Evolutionary conservation across 768 basidiomycete genomes (phyloP).

Genomic region (Mycena olivaceomarginata): DNA sequence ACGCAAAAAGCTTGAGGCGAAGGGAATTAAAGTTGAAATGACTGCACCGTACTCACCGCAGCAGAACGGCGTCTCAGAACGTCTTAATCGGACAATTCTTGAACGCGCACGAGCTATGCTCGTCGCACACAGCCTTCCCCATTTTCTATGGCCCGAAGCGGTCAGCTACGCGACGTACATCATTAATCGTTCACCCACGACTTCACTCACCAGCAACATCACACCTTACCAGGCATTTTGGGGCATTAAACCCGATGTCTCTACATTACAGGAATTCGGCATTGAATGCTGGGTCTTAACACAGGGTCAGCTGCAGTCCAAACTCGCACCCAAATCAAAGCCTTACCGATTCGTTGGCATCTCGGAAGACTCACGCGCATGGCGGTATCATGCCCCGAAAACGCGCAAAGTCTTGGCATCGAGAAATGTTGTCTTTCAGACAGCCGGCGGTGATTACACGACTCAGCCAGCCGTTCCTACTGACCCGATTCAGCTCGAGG

Average conservation of each 20-base stretch:
- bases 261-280: slow-evolving; percentile 27
- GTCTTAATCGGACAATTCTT: too few species aligned
- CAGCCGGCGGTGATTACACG: slow-evolving; percentile 4
- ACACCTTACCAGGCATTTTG: too few species aligned
- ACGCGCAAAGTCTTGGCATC: slow-evolving; percentile 25
- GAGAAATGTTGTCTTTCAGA: slow-evolving; percentile 20
- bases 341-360: slow-evolving; percentile 28
- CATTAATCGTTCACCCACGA: too few species aligned
- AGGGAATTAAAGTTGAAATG: slow-evolving; percentile 47
- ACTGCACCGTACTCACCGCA: slow-evolving; percentile 52
- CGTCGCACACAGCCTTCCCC: too few species aligned
- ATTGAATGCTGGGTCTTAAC: slow-evolving; percentile 25
- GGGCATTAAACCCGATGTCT: slow-evolving; percentile 43
- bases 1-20: slow-evolving; percentile 21
- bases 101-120: too few species aligned
- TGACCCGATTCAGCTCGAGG: too few species aligned
- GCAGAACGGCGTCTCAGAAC: slow-evolving; percentile 43
- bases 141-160: too few species aligned
- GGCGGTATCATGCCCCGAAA: slow-evolving; percentile 17
- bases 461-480: slow-evolving; percentile 10
- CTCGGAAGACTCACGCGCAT: background rate
- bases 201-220: too few species aligned
- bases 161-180: too few species aligned
- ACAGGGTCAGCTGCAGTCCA: slow-evolving; percentile 16
- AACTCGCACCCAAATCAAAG: slow-evolving; percentile 25